Evolutionary conservation across 257 asterid species (phyloP).

Genomic region (Nicotiana undulata): DNA sequence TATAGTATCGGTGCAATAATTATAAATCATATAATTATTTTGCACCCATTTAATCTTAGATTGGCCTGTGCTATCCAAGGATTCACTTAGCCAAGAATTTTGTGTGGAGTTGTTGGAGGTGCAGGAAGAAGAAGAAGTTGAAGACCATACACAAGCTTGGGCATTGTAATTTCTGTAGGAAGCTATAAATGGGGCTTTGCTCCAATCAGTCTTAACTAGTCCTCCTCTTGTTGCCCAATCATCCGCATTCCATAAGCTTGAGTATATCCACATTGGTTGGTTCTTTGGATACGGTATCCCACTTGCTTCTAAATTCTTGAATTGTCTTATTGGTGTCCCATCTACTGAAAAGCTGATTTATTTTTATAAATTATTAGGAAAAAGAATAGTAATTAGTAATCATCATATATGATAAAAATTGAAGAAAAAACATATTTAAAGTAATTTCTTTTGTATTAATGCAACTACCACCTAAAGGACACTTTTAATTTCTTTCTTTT

Average conservation of each 20-base stretch:
- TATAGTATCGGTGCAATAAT: not conserved
- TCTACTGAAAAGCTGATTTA: not conserved
- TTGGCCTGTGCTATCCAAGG: not conserved
- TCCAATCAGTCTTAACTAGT: not conserved
- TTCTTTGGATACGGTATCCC: not conserved
- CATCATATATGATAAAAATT: not conserved
- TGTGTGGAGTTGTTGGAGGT: not conserved
- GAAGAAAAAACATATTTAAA: not conserved
- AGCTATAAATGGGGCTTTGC: not conserved
- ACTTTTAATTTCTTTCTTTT: too few relatives aligned
- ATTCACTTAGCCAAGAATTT: constrained; percentile 1
- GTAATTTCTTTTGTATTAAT: not conserved
- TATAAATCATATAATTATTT: not conserved
- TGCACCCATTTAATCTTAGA: constrained; percentile 6
- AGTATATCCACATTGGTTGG: constrained; percentile 1
- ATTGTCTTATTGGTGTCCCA: constrained; percentile 3
- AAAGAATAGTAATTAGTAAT: not conserved
- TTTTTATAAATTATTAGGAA: not conserved
- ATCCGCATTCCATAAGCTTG: constrained; percentile 3
- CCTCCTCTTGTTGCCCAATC: constrained; percentile 6
- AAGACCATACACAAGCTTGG: not conserved
- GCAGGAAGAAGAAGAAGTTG: not conserved
- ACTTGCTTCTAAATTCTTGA: not conserved
- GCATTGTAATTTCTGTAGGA: not conserved
- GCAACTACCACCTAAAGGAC: too few relatives aligned